These are phyloP conservation scores for Petunia secreta DNA, from an alignment of 257 asterid species.

Conservation along the genomic window DNA sequence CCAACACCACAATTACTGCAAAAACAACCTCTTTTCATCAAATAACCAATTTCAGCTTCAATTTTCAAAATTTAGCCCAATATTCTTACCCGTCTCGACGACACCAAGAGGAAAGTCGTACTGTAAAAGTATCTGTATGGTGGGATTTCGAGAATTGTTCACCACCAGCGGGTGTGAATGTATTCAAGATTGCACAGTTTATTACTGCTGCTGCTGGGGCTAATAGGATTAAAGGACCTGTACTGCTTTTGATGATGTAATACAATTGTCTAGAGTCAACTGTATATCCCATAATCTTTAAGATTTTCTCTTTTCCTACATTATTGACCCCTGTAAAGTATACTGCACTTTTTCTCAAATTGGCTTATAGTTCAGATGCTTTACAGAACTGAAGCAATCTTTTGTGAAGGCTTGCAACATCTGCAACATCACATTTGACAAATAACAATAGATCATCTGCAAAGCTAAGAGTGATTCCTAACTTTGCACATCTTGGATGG, in stretches of 20 bases:
- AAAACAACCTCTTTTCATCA: constrained; percentile 27
- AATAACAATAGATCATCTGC: too few species aligned
- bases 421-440: too few species aligned
- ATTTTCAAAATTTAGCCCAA: constrained; percentile 26
- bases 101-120: constrained; percentile 73
- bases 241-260: constrained; percentile 92
- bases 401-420: too few species aligned
- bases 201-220: constrained; percentile 77
- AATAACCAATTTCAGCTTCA: constrained; percentile 38
- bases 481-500: too few species aligned
- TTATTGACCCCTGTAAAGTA: too few species aligned
- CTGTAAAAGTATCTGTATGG: constrained; percentile 90
- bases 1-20: constrained; percentile 1
- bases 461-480: too few species aligned
- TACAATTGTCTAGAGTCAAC: constrained; percentile 74
- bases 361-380: too few species aligned
- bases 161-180: constrained; percentile 60
- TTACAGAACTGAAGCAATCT: too few species aligned
- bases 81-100: constrained; percentile 49
- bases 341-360: too few species aligned
- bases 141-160: constrained; percentile 96
- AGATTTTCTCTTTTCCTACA: too few species aligned
- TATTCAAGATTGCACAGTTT: constrained; percentile 60
- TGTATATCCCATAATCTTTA: too few species aligned
- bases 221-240: constrained; percentile 81